These are phyloP conservation scores for Corylus americana DNA, from an alignment of 306 rosid genomes.

Conservation along the genomic window DNA sequence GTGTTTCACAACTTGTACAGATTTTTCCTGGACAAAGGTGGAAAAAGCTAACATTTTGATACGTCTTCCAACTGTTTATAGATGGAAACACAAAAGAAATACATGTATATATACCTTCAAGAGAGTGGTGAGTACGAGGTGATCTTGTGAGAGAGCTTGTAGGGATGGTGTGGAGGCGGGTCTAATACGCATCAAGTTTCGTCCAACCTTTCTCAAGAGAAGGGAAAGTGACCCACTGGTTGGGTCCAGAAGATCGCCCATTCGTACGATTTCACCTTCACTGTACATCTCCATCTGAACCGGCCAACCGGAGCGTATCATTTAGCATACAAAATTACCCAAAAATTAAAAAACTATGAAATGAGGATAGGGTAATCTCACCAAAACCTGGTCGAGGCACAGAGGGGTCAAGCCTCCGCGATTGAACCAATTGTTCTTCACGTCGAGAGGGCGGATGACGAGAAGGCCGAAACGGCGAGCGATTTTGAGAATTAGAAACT, in stretches of 20 bases:
- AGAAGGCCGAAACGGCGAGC: conserved; percentile 54
- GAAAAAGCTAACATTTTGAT: background rate
- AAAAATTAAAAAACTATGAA: background rate
- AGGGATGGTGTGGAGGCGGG: conserved; percentile 27
- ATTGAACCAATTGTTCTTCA: conserved; percentile 70
- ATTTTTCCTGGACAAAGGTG: conserved; percentile 57
- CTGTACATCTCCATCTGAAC: conserved; percentile 67
- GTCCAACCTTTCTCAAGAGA: conserved; percentile 46
- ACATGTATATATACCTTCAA: conserved; percentile 53
- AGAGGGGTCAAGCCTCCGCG: conserved; percentile 81
- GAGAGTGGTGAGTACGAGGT: conserved; percentile 42
- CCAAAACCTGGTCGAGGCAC: conserved; percentile 79
- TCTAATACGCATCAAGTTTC: conserved; percentile 35
- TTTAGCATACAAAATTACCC: background rate
- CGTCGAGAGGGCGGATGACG: conserved; percentile 51
- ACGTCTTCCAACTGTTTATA: too few relatives aligned
- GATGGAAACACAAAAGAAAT: too few relatives aligned
- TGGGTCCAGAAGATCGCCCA: conserved; percentile 60
- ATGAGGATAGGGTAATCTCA: conserved; percentile 13
- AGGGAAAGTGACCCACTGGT: conserved; percentile 51
- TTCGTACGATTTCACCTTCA: conserved; percentile 66
- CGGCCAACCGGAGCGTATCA: conserved; percentile 25
- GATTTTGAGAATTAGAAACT: conserved; percentile 55
- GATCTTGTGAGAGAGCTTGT: conserved; percentile 42
- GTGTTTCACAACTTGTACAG: conserved; percentile 50